Evolutionary conservation across 75 land plant species (phyloP).

Genomic region (Sequoiadendron giganteum): DNA sequence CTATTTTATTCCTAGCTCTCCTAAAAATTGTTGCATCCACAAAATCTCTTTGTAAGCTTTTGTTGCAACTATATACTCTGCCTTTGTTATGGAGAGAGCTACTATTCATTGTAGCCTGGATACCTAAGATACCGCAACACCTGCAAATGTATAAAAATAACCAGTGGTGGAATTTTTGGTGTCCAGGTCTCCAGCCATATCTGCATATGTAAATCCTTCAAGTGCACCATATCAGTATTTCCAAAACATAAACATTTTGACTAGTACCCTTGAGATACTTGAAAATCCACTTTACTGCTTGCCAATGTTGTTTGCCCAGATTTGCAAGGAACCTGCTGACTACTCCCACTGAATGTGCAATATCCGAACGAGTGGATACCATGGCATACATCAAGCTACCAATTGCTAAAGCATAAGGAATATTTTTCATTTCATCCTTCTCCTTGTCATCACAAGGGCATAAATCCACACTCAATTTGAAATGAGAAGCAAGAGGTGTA

Average conservation of each 20-base stretch:
- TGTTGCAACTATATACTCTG: too few species aligned
- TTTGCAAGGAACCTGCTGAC: constrained; percentile 16
- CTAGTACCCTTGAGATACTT: constrained; percentile 8
- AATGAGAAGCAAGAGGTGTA: constrained; percentile 12
- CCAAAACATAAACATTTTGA: constrained; percentile 12
- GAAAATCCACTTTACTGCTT: too few species aligned
- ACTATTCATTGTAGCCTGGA: too few species aligned
- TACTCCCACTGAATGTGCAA: constrained; percentile 19
- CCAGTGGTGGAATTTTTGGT: background rate
- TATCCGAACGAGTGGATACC: constrained; percentile 11
- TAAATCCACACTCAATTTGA: constrained; percentile 14
- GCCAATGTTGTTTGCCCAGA: too few species aligned
- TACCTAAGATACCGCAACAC: too few species aligned
- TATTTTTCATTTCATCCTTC: constrained; percentile 12
- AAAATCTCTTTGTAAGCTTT: background rate
- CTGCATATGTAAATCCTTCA: constrained; percentile 12
- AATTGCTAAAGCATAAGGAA: constrained; percentile 10
- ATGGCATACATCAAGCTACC: constrained; percentile 21
- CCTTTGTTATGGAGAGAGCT: too few species aligned
- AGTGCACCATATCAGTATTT: background rate
- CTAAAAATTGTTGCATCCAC: background rate
- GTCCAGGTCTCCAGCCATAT: constrained; percentile 9
- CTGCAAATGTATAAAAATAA: background rate
- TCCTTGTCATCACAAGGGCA: constrained; percentile 15
- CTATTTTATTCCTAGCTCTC: too few species aligned